Evolutionary conservation across 352 stramenopile species (phyloP).

Genomic region (Pythium vanterpoolii): DNA sequence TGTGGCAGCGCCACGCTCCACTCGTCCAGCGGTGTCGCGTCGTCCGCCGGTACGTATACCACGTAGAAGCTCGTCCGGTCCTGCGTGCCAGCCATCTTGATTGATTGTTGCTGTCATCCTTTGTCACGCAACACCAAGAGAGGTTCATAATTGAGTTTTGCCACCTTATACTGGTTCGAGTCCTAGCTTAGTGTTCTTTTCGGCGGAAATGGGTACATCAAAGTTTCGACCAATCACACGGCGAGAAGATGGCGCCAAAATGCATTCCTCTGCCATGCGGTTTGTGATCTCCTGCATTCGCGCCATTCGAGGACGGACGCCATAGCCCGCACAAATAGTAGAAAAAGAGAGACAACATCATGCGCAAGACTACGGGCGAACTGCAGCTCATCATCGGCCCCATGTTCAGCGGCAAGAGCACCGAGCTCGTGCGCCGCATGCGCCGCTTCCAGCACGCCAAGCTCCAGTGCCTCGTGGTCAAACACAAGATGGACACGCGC

Average conservation of each 20-base stretch:
- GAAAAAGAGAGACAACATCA: constrained; percentile 5
- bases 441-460: constrained; percentile 78
- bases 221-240: background rate
- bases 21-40: constrained; percentile 55
- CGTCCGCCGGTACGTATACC: constrained; percentile 65
- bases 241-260: background rate
- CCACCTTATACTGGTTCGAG: background rate
- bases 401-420: constrained; percentile 89
- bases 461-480: constrained; percentile 76
- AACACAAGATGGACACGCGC: constrained; percentile 75
- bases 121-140: background rate
- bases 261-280: background rate
- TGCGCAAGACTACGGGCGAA: constrained; percentile 41
- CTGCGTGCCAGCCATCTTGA: constrained; percentile 52
- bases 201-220: constrained; percentile 3
- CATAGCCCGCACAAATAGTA: background rate
- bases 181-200: background rate
- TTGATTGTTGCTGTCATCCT: background rate
- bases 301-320: background rate
- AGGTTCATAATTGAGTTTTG: too few relatives aligned
- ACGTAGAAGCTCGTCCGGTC: constrained; percentile 67
- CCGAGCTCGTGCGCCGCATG: constrained; percentile 81
- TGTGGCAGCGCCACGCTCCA: constrained; percentile 61
- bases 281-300: background rate
- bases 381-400: constrained; percentile 83